Evolutionary conservation across 345 rosid genomes (phyloP).

Genomic region (Bruguiera sexangula): DNA sequence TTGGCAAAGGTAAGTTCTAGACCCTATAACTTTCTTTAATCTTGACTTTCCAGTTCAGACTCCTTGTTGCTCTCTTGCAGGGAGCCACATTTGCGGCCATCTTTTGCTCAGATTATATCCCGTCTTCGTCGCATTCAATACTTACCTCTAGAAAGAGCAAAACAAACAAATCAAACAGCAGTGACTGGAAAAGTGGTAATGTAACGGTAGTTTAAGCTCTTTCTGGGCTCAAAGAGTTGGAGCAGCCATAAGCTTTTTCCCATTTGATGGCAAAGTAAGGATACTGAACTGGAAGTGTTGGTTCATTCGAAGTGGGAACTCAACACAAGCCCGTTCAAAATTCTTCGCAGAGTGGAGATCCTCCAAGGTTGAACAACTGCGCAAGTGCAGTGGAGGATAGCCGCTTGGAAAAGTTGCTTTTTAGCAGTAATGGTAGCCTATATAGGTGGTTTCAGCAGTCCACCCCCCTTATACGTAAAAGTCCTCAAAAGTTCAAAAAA

Average conservation of each 20-base stretch:
- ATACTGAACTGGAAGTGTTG: conserved; percentile 45
- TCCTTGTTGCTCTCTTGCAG: conserved; percentile 33
- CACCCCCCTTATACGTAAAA: conserved; percentile 17
- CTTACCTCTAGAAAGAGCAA: conserved; percentile 42
- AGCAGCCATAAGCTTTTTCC: conserved; percentile 26
- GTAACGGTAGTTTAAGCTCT: conserved; percentile 35
- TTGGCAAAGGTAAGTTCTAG: conserved; percentile 76
- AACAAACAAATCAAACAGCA: conserved; percentile 22
- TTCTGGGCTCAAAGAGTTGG: conserved; percentile 67
- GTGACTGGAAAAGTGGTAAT: conserved; percentile 18
- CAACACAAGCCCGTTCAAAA: conserved; percentile 36
- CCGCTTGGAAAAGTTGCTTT: conserved; percentile 22
- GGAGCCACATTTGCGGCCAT: conserved; percentile 80
- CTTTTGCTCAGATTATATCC: conserved; percentile 74
- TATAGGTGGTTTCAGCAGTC: conserved; percentile 16
- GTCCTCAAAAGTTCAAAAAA: conserved; percentile 1
- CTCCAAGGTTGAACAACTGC: conserved; percentile 37
- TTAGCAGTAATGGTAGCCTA: conserved; percentile 12
- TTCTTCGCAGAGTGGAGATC: conserved; percentile 33
- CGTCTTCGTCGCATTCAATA: conserved; percentile 59
- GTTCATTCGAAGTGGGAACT: conserved; percentile 96
- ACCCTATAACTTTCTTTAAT: not conserved
- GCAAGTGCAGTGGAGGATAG: conserved; percentile 44
- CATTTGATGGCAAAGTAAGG: conserved; percentile 33
- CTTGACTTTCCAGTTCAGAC: not conserved